Evolutionary conservation across 1,284 basidiomycete species (phyloP).

Genomic region (Rhodofomes roseus): DNA sequence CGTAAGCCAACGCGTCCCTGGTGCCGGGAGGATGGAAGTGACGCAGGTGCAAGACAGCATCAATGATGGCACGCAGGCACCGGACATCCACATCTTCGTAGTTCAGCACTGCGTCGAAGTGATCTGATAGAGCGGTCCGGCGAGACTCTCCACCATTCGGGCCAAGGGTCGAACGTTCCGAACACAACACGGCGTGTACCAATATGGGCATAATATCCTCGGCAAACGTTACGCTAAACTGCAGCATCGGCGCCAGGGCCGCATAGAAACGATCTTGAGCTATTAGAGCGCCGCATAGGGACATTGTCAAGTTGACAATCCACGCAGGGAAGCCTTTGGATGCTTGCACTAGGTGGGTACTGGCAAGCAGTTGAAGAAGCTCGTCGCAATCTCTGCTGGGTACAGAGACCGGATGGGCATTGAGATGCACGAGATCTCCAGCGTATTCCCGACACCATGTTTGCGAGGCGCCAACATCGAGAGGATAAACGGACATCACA

Average conservation of each 20-base stretch:
- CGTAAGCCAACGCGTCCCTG: slow-evolving; percentile 57
- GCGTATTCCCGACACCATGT: slow-evolving; percentile 41
- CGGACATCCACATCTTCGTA: slow-evolving; percentile 37
- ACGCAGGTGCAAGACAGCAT: slow-evolving; percentile 80
- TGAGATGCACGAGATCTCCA: slow-evolving; percentile 51
- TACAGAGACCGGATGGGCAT: slow-evolving; percentile 37
- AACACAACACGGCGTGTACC: slow-evolving; percentile 64
- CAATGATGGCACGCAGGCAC: slow-evolving; percentile 67
- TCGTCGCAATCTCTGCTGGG: slow-evolving; percentile 26
- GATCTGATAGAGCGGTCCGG: slow-evolving; percentile 49
- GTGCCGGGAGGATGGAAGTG: slow-evolving; percentile 47
- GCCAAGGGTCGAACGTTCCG: slow-evolving; percentile 25
- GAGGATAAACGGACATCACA: slow-evolving; percentile 42
- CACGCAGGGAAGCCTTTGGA: slow-evolving; percentile 55
- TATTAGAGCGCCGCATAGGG: slow-evolving; percentile 61
- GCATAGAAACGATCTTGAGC: slow-evolving; percentile 61
- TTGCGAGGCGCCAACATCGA: slow-evolving; percentile 30
- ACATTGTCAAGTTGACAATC: slow-evolving; percentile 58
- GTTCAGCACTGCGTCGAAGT: slow-evolving; percentile 60
- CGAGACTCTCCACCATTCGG: slow-evolving; percentile 13
- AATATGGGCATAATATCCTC: slow-evolving; percentile 71
- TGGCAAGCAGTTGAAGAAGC: slow-evolving; percentile 36
- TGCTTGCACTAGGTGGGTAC: slow-evolving; percentile 35
- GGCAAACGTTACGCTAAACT: slow-evolving; percentile 54
- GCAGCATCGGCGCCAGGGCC: slow-evolving; percentile 60